Evolutionary conservation across 1,139 yeast species (phyloP), one percentile per base, ranked within the genome.

Genomic region (Lodderomyces theae): DNA sequence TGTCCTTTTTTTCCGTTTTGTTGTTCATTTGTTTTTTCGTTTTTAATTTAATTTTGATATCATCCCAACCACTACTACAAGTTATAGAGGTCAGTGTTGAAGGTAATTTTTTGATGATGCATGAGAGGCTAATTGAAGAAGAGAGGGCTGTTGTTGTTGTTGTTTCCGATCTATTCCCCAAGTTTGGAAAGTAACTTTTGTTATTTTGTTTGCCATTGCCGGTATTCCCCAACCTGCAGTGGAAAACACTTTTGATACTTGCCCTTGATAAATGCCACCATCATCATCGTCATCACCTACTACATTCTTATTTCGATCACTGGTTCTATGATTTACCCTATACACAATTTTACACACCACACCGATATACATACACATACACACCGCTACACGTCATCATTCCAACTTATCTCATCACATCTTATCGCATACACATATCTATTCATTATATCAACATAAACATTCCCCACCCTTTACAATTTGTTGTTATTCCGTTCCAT

Each of bases 221-320:
- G 31, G 31, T 28, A 28, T 5, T 28, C 31, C 31, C 31, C 31
- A 28, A 28, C n/a, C n/a, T n/a, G n/a, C n/a, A n/a, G n/a, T n/a
- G n/a, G n/a, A n/a, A n/a, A n/a, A n/a, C n/a, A n/a, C n/a, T n/a
- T n/a, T n/a, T n/a, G n/a, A n/a, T n/a, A n/a, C 22, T 19, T 5
- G 22, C 22, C 8, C 8, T 19, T 19, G 22, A 19, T 8, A 8
- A 19, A 19, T 5, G 22, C 7, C 22, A 19, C 22, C 22, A 19
- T n/a, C n/a, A n/a, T n/a, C n/a, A n/a, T n/a, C n/a, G n/a, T n/a
- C n/a, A n/a, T n/a, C n/a, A n/a, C n/a, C n/a, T n/a, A n/a, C n/a
- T n/a, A n/a, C n/a, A n/a, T n/a, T n/a, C n/a, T n/a, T n/a, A n/a
- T n/a, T n/a, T n/a, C n/a, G n/a, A n/a, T n/a, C n/a, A n/a, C n/a